Conservation (phyloP, 495 filamentous ascomycete species). For the Trichoderma gamsii region DNA sequence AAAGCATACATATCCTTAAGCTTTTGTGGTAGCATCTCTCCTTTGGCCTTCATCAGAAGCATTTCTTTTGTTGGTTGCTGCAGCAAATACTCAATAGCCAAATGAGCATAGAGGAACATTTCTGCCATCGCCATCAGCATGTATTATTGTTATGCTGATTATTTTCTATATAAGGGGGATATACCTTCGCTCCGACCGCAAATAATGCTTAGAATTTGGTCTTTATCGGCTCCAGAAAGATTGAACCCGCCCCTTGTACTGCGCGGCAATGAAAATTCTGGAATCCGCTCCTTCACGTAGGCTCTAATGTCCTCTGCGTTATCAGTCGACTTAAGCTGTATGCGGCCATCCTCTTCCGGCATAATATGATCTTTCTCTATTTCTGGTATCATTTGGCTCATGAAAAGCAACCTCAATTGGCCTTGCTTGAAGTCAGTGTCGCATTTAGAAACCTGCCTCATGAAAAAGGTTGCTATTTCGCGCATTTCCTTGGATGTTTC, state of each 20-base stretch:
- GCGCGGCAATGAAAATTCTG: background rate
- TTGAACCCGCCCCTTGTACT: background rate
- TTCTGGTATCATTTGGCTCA: background rate
- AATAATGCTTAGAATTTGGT: background rate
- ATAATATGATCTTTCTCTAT: background rate
- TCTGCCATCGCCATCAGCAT: background rate
- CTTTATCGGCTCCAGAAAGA: background rate
- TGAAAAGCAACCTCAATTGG: background rate
- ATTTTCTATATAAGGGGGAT: background rate
- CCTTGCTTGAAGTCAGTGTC: background rate
- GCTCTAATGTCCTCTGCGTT: background rate
- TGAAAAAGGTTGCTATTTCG: background rate
- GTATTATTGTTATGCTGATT: background rate
- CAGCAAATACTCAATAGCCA: background rate
- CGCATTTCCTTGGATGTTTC: background rate
- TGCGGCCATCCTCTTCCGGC: background rate
- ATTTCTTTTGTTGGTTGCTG: background rate
- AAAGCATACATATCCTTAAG: background rate
- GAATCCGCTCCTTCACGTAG: background rate
- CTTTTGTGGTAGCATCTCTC: background rate
- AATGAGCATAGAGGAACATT: constrained; percentile 5
- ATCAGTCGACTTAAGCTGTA: background rate
- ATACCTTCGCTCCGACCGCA: background rate
- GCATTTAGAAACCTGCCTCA: background rate
- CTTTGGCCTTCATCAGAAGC: background rate